Percentiles rank a stretch among this genome's conserved stretches.
Evolutionary conservation across 2,329 filamentous ascomycete genomes (phyloP).

Genomic region (Trichophyton schoenleinii): DNA sequence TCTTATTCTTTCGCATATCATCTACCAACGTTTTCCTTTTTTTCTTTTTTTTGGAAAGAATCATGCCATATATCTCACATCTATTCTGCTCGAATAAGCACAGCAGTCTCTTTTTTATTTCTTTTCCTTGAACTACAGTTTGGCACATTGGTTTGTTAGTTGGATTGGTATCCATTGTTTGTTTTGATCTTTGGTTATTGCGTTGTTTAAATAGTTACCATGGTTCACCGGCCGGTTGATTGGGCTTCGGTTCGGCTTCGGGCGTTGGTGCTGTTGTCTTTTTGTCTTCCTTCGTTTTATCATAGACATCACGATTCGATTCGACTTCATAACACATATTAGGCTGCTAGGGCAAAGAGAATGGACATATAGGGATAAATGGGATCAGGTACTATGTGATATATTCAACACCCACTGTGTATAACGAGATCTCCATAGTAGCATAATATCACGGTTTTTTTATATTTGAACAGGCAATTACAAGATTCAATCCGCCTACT

Average conservation of each 20-base stretch:
- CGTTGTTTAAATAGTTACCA: neutral
- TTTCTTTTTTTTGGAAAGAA: neutral
- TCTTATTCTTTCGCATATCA: neutral
- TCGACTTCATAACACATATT: neutral
- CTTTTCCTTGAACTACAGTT: neutral
- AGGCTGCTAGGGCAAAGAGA: neutral
- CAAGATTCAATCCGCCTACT: no score
- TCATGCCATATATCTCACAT: neutral
- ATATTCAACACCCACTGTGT: no score
- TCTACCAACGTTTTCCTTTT: neutral
- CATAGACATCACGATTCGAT: neutral
- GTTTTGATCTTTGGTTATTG: neutral
- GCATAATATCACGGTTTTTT: no score
- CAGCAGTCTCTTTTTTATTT: neutral
- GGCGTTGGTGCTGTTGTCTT: neutral
- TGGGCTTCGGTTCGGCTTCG: neutral
- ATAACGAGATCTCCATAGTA: no score
- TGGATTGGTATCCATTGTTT: neutral
- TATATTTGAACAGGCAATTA: no score
- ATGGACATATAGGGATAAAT: neutral
- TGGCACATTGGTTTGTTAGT: neutral
- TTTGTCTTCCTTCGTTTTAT: neutral
- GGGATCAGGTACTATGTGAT: neutral
- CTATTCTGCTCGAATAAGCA: neutral
- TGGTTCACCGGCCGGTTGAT: neutral